Evolutionary conservation across 768 basidiomycete genomes (phyloP).

Genomic region (Agaricus bisporus): DNA sequence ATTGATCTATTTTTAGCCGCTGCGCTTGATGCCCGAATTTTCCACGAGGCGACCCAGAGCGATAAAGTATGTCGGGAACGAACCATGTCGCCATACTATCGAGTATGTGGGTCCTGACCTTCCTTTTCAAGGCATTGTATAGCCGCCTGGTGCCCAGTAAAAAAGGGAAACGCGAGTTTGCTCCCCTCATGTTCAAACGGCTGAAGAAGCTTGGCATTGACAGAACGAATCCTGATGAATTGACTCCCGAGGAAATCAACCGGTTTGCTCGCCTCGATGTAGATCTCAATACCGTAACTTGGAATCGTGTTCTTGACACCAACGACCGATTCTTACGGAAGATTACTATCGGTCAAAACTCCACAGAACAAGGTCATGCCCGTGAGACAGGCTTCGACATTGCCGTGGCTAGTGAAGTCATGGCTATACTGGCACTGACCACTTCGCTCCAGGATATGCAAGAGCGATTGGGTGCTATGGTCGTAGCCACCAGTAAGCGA

Average conservation of each 20-base stretch:
- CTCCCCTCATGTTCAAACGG: conserved; percentile 94
- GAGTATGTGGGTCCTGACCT: not conserved
- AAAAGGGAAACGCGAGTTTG: conserved; percentile 93
- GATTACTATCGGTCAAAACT: conserved; percentile 85
- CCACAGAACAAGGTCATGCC: conserved; percentile 86
- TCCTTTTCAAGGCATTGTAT: conserved; percentile 59
- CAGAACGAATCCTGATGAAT: conserved; percentile 87
- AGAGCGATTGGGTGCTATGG: conserved; percentile 90
- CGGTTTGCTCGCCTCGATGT: conserved; percentile 90
- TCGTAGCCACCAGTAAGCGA: conserved; percentile 87
- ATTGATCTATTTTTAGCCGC: conserved; percentile 52
- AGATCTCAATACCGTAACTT: conserved; percentile 87
- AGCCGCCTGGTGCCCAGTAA: conserved; percentile 86
- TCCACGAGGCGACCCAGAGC: conserved; percentile 93
- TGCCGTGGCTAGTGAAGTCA: conserved; percentile 93
- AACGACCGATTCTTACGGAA: conserved; percentile 97
- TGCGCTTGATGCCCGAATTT: conserved; percentile 93
- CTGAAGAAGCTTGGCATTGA: conserved; percentile 91
- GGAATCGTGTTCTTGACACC: conserved; percentile 95
- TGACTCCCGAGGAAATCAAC: conserved; percentile 89
- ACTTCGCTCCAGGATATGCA: conserved; percentile 90
- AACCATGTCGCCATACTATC: not conserved
- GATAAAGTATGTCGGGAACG: conserved; percentile 58
- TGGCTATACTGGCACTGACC: conserved; percentile 93
- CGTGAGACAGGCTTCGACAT: conserved; percentile 95